Evolutionary conservation across 305 asterid species (phyloP).

Genomic region (Solanum chacoense): DNA sequence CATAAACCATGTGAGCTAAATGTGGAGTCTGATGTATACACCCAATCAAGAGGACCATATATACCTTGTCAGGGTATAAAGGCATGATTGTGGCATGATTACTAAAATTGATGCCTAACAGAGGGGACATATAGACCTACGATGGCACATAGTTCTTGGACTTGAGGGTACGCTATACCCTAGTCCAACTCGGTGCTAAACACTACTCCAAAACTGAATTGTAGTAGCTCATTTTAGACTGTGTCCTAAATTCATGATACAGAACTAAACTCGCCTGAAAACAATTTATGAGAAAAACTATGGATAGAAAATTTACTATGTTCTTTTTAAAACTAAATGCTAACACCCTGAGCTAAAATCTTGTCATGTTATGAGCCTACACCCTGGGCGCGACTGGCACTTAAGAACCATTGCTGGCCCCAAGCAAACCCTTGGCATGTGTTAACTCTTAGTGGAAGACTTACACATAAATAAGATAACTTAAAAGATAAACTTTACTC

Average conservation of each 20-base stretch:
- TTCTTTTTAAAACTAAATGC: background rate
- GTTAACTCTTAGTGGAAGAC: too few species aligned
- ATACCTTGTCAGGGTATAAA: background rate
- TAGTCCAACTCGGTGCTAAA: background rate
- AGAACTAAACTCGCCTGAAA: background rate
- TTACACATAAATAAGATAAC: too few species aligned
- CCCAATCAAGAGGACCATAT: background rate
- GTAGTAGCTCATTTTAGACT: background rate
- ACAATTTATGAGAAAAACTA: background rate
- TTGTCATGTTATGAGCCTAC: too few species aligned
- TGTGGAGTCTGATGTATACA: background rate
- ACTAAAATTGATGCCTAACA: too few species aligned
- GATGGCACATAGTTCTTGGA: background rate
- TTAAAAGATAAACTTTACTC: too few species aligned
- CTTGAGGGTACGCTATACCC: background rate
- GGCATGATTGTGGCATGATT: background rate
- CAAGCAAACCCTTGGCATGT: too few species aligned
- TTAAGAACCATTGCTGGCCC: too few species aligned
- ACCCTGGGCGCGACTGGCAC: too few species aligned
- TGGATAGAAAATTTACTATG: too few species aligned
- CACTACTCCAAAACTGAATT: background rate
- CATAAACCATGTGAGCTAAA: background rate
- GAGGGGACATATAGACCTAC: background rate
- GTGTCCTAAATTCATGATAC: background rate
- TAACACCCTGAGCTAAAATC: background rate